phyloP scores from a whole-genome alignment of 1,284 basidiomycete genomes.

The Austropuccinia psidii region DNA sequence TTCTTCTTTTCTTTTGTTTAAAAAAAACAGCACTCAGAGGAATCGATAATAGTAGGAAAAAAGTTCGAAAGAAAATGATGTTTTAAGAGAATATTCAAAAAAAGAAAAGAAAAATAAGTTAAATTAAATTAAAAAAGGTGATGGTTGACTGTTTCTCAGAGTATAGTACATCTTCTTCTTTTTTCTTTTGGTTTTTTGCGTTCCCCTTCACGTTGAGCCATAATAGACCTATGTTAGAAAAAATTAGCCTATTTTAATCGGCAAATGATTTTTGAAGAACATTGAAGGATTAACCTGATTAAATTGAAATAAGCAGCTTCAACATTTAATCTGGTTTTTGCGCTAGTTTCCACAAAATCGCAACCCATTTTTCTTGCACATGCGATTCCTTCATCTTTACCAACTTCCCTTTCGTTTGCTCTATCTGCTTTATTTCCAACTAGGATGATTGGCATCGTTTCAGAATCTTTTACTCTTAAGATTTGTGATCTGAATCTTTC shows the following conservation, averaged over 20 bases:
- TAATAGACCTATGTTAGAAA: slow-evolving; percentile 11
- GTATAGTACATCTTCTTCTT: slow-evolving; percentile 34
- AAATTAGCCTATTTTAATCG: neutral
- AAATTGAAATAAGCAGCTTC: slow-evolving; percentile 46
- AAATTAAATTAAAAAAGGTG: no score
- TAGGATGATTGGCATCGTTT: slow-evolving; percentile 46
- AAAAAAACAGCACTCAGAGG: no score
- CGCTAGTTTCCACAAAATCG: slow-evolving; percentile 46
- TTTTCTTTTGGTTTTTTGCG: slow-evolving; percentile 29
- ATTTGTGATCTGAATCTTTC: slow-evolving; percentile 45
- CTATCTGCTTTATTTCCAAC: slow-evolving; percentile 47
- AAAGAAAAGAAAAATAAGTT: no score
- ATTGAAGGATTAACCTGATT: slow-evolving; percentile 37
- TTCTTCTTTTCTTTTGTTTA: no score
- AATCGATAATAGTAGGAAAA: no score
- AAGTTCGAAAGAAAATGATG: no score
- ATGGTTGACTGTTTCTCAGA: no score
- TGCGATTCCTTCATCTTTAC: slow-evolving; percentile 44
- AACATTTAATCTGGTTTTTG: slow-evolving; percentile 46
- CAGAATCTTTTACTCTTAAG: slow-evolving; percentile 45
- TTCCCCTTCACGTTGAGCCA: slow-evolving; percentile 26
- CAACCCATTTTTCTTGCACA: slow-evolving; percentile 45
- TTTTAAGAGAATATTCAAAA: no score
- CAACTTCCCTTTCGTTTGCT: slow-evolving; percentile 45
- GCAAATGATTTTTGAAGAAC: neutral